A percentile compares a stretch with the other conserved stretches of the same genome.
phyloP scores from a whole-genome alignment of 345 rosid genomes.

The Populus ilicifolia region DNA sequence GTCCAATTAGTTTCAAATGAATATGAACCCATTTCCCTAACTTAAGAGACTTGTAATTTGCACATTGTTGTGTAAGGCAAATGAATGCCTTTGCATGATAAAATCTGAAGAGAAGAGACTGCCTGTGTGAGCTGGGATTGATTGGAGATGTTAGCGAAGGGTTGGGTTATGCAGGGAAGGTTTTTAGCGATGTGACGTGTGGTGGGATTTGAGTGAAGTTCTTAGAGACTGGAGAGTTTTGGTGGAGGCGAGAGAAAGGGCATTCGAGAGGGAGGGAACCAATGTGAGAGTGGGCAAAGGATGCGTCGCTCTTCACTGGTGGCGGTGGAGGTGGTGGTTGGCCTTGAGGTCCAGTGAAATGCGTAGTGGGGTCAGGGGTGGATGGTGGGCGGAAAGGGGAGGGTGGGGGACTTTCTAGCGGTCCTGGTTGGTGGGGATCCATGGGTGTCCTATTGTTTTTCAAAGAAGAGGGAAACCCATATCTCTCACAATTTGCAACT shows the following conservation, averaged over 20 bases:
- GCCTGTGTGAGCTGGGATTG: constrained; percentile 46
- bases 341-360: neutral
- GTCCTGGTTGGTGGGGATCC: neutral
- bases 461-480: too few relatives aligned
- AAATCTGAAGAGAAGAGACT: constrained; percentile 45
- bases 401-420: neutral
- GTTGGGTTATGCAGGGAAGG: constrained; percentile 37
- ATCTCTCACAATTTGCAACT: too few relatives aligned
- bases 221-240: neutral
- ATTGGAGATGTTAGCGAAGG: constrained; percentile 34
- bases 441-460: too few relatives aligned
- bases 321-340: neutral
- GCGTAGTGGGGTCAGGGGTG: neutral
- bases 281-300: constrained; percentile 14
- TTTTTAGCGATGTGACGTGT: constrained; percentile 17
- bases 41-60: constrained; percentile 42
- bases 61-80: constrained; percentile 47
- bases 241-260: constrained; percentile 23
- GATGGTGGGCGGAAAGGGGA: neutral
- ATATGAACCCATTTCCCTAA: constrained; percentile 73
- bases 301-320: neutral
- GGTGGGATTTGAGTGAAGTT: constrained; percentile 26
- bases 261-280: constrained; percentile 44
- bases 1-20: constrained; percentile 64
- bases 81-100: constrained; percentile 49